Evolutionary conservation across 768 basidiomycete genomes (phyloP).

Genomic region (Leccinum ochraceum): DNA sequence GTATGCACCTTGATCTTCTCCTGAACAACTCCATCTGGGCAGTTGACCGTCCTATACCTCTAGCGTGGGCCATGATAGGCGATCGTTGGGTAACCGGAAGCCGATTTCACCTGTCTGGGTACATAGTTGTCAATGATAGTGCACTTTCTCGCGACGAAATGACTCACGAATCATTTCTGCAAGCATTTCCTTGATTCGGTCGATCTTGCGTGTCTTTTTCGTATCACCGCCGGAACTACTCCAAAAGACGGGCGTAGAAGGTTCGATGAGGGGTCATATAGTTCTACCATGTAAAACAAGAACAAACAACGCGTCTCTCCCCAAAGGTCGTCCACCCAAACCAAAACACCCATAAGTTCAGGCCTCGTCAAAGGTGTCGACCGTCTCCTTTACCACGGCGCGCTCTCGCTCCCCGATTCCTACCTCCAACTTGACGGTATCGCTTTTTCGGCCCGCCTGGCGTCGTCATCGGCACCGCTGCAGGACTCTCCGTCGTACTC

Average conservation of each 20-base stretch:
- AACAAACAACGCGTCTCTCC: too few species aligned
- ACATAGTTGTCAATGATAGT: neutral
- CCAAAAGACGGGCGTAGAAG: neutral
- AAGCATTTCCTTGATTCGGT: slow-evolving; percentile 3
- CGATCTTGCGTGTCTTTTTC: neutral
- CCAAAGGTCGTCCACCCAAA: too few species aligned
- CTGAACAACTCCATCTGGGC: too few species aligned
- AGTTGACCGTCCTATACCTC: too few species aligned
- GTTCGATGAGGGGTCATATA: neutral
- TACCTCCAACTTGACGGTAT: slow-evolving; percentile 71
- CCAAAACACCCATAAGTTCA: neutral
- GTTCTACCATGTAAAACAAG: too few species aligned
- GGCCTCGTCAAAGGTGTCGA: neutral
- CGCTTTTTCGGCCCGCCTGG: slow-evolving; percentile 60
- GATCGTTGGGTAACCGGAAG: neutral
- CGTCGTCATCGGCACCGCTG: neutral
- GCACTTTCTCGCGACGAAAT: neutral
- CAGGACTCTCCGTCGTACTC: too few species aligned
- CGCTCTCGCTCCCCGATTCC: slow-evolving; percentile 73
- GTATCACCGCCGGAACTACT: neutral
- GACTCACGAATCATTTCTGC: slow-evolving; percentile 11
- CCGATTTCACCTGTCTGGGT: neutral
- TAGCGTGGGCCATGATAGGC: too few species aligned
- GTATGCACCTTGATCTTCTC: too few species aligned
- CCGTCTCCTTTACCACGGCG: slow-evolving; percentile 75